phyloP scores from a whole-genome alignment of 148 eudicot genomes.

The Dysphania ambrosioides region DNA sequence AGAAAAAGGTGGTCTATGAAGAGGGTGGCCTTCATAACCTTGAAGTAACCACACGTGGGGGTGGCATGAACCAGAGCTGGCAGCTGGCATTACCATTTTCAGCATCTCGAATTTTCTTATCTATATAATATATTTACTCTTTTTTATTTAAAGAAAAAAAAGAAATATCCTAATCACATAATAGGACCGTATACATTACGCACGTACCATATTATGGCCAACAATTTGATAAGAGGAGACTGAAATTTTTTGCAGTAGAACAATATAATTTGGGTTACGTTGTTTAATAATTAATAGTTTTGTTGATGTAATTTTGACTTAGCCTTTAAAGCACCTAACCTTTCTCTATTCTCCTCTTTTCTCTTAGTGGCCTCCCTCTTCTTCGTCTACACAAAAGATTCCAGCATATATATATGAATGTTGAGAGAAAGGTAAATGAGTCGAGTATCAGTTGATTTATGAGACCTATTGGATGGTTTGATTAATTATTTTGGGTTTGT shows the following conservation, averaged over 20 bases:
- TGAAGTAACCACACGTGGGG: conserved; percentile 20
- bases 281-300: not conserved
- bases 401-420: conserved; percentile 58
- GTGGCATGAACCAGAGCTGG: conserved; percentile 16
- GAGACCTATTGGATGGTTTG: not conserved
- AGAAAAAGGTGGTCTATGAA: conserved; percentile 4
- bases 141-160: not conserved
- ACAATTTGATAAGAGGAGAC: too few species aligned
- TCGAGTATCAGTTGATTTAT: not conserved
- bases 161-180: not conserved
- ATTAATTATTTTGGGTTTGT: not conserved
- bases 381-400: conserved; percentile 22
- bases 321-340: not conserved
- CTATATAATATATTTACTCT: not conserved
- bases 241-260: too few species aligned
- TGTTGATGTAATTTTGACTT: conserved; percentile 30
- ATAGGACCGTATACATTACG: not conserved
- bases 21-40: too few species aligned
- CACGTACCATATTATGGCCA: not conserved
- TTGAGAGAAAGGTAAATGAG: conserved; percentile 59
- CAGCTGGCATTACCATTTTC: conserved; percentile 9
- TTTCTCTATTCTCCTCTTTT: conserved; percentile 37
- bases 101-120: not conserved
- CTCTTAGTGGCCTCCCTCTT: conserved; percentile 7
- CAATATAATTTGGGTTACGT: too few species aligned